phyloP scores from a whole-genome alignment of 805 yeast species.

The Kazachstania viticola region DNA sequence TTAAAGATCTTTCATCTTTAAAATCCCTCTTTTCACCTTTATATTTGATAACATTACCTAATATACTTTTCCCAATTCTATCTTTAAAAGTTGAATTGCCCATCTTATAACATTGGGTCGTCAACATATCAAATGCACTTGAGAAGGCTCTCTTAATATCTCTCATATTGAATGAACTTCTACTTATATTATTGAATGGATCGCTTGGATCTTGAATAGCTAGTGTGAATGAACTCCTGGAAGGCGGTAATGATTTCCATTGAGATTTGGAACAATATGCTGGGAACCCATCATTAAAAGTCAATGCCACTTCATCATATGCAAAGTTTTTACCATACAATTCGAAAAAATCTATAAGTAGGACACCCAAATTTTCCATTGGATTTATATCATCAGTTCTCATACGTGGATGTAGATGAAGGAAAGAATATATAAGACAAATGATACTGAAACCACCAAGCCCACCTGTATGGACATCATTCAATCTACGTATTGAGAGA shows the following conservation, averaged over 20 bases:
- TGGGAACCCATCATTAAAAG: slow-evolving; percentile 44
- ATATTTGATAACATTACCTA: slow-evolving; percentile 70
- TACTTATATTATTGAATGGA: slow-evolving; percentile 62
- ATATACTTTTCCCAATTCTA: slow-evolving; percentile 58
- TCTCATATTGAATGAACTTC: slow-evolving; percentile 72
- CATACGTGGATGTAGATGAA: slow-evolving; percentile 68
- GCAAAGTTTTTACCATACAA: slow-evolving; percentile 84
- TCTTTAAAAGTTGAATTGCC: slow-evolving; percentile 53
- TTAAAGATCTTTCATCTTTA: slow-evolving; percentile 58
- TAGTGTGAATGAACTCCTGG: slow-evolving; percentile 42
- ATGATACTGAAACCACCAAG: slow-evolving; percentile 91
- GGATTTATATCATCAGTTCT: slow-evolving; percentile 56
- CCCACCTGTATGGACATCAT: slow-evolving; percentile 88
- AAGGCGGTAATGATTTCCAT: slow-evolving; percentile 34
- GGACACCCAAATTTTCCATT: slow-evolving; percentile 67
- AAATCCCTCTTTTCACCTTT: slow-evolving; percentile 68
- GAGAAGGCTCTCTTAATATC: slow-evolving; percentile 76
- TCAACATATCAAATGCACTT: slow-evolving; percentile 73
- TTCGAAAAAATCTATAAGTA: slow-evolving; percentile 86
- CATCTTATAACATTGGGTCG: slow-evolving; percentile 64
- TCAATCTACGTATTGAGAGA: slow-evolving; percentile 60
- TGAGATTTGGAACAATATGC: slow-evolving; percentile 47
- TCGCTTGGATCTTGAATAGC: slow-evolving; percentile 89
- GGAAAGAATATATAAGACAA: slow-evolving; percentile 71
- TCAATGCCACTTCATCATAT: slow-evolving; percentile 64